Conservation (phyloP, 257 asterid genomes). For the Linderniella brevidens region DNA sequence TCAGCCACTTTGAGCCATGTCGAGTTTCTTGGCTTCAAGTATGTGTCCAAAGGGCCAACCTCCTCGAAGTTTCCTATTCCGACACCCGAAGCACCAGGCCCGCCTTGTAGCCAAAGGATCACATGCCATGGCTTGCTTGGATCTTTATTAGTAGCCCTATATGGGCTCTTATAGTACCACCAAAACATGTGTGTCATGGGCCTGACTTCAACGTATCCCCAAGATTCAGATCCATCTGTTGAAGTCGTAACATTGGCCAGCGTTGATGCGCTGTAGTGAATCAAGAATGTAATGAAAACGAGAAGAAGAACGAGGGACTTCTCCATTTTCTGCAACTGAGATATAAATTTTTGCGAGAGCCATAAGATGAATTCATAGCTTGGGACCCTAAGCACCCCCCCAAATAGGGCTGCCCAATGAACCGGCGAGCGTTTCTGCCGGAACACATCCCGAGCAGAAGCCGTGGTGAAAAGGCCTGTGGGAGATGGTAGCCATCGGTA, state of each 20-base stretch:
- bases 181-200: slow-evolving; percentile 96
- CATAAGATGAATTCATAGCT: too few species aligned
- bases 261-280: slow-evolving; percentile 14
- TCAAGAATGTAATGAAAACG: slow-evolving; percentile 13
- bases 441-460: too few species aligned
- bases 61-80: slow-evolving; percentile 88
- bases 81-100: slow-evolving; percentile 97
- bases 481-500: too few species aligned
- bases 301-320: slow-evolving; percentile 19
- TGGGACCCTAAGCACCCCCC: too few species aligned
- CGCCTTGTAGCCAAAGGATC: slow-evolving; percentile 97
- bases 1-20: slow-evolving; percentile 87
- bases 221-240: slow-evolving; percentile 66
- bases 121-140: slow-evolving; percentile 85
- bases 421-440: too few species aligned
- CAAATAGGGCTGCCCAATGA: too few species aligned
- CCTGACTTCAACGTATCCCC: slow-evolving; percentile 96
- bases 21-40: slow-evolving; percentile 69
- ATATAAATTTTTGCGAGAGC: too few species aligned
- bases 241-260: slow-evolving; percentile 22
- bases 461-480: too few species aligned
- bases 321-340: too few species aligned
- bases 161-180: slow-evolving; percentile 85
- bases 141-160: slow-evolving; percentile 54
- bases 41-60: slow-evolving; percentile 64